A percentile compares a stretch with the other conserved stretches of the same genome.
phyloP scores from a whole-genome alignment of 345 rosid genomes.

The Lumnitzera racemosa region DNA sequence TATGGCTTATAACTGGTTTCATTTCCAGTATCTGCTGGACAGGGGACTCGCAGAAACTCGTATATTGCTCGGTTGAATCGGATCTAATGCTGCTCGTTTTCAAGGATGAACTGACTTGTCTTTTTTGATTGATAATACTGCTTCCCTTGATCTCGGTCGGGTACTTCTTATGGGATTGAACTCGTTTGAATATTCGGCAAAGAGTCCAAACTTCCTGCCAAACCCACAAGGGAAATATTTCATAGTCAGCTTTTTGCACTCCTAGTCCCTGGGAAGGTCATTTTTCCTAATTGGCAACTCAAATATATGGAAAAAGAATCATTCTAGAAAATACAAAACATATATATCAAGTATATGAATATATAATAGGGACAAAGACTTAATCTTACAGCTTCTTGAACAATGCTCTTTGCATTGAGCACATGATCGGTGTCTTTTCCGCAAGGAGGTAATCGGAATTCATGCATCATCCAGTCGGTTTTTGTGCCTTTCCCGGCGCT shows the following conservation, averaged over 20 bases:
- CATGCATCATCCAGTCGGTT: constrained; percentile 98
- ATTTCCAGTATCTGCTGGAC: constrained; percentile 8
- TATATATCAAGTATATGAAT: no score
- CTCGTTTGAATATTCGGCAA: constrained; percentile 67
- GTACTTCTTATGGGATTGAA: constrained; percentile 35
- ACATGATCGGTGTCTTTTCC: constrained; percentile 4
- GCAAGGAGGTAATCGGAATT: constrained; percentile 56
- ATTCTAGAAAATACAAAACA: no score
- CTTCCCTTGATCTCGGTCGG: constrained; percentile 17
- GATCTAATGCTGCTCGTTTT: constrained; percentile 54
- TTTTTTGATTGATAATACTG: constrained; percentile 14
- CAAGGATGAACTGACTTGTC: constrained; percentile 29
- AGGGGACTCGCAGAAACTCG: constrained; percentile 24
- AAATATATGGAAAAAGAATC: no score
- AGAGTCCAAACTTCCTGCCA: constrained; percentile 83
- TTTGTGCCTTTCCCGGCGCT: constrained; percentile 78
- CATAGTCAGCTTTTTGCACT: not conserved
- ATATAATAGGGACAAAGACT: not conserved
- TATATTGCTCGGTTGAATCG: constrained; percentile 25
- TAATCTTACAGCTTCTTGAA: constrained; percentile 60
- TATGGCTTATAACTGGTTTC: constrained; percentile 15
- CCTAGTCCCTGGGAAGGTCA: not conserved
- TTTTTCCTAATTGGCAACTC: no score
- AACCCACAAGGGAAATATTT: not conserved
- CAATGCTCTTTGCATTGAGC: constrained; percentile 3